These are phyloP conservation scores for Puccinia coronata DNA, from an alignment of 1,284 basidiomycete species.

Conservation along the genomic window DNA sequence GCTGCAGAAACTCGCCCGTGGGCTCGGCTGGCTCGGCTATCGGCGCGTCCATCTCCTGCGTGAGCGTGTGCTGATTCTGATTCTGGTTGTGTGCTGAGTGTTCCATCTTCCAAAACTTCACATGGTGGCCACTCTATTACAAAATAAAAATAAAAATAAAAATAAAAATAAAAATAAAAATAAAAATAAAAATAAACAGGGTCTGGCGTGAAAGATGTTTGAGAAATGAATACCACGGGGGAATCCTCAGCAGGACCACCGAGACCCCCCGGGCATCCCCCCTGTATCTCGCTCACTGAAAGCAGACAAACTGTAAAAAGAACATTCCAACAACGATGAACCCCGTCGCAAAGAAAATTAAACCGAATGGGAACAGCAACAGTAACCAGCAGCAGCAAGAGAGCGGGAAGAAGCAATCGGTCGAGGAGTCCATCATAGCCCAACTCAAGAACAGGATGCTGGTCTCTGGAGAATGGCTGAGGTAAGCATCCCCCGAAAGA, in stretches of 20 bases:
- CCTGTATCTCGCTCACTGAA: neutral
- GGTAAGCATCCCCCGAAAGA: neutral
- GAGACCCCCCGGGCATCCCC: neutral
- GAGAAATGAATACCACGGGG: neutral
- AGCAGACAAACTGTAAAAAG: neutral
- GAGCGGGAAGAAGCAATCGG: neutral
- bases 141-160: neutral
- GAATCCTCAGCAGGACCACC: neutral
- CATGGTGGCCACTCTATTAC: too few relatives aligned
- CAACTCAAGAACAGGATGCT: constrained; percentile 46
- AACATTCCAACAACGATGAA: neutral
- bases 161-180: neutral
- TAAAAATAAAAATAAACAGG: too few relatives aligned
- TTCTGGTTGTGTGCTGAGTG: neutral
- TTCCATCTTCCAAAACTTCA: neutral
- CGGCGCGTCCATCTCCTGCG: neutral
- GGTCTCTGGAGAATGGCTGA: constrained; percentile 41
- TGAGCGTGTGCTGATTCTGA: neutral
- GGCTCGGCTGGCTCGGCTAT: neutral
- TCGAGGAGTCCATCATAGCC: constrained; percentile 25
- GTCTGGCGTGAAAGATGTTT: too few relatives aligned
- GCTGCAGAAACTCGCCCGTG: constrained; percentile 52
- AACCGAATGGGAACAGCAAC: neutral
- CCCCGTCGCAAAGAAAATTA: neutral
- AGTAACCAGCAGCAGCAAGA: neutral